Evolutionary conservation across 2,329 filamentous ascomycete genomes (phyloP), one percentile per base, ranked within the genome.

Genomic region (Aspergillus pseudotamarii): DNA sequence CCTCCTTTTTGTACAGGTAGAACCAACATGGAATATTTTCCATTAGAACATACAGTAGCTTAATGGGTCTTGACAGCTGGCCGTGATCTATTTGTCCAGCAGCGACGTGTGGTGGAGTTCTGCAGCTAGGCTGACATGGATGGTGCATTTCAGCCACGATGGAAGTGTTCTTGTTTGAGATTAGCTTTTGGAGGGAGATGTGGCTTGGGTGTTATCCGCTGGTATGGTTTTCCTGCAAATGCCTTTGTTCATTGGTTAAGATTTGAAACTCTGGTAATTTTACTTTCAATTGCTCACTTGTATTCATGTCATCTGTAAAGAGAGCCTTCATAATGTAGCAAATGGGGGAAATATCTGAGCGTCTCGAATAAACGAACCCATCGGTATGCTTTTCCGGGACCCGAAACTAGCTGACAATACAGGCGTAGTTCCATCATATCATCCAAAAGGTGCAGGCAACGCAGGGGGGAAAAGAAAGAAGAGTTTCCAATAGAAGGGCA

Each of bases 11-110:
- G 26, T 54, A 54, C 32, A 55, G 32, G 51, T 55, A 55, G 51
- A 26, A 38, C 32, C n/a, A 55, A 38, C 21, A 19, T 36, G 32
- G 51, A 55, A 38, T 32, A 55, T 51, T 46, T 11, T 38, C 56
- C 56, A 58, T 21, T 38, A 32, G 10, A 36, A 46, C 23, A 26
- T 32, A 58, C 60, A 53, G 55, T 61, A 62, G 59, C n/a, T 60
- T 26, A 36, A 63, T 63, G 63, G 56, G 45, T 43, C 38, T 30
- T 65, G 61, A 65, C 65, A 67, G 61, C 65, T 67, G 65, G 65
- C 65, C 41, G 30, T 19, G 58, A 36, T 21, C 57, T 14, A 66
- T 66, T 65, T 65, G 65, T 65, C 60, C 53, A 54, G 36, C 53
- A 23, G 48, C 28, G 53, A 19, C 8, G n/a, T 34, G 46, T 16